These are phyloP conservation scores for Tuber magnatum DNA, from an alignment of 495 filamentous ascomycete genomes.

Conservation along the genomic window DNA sequence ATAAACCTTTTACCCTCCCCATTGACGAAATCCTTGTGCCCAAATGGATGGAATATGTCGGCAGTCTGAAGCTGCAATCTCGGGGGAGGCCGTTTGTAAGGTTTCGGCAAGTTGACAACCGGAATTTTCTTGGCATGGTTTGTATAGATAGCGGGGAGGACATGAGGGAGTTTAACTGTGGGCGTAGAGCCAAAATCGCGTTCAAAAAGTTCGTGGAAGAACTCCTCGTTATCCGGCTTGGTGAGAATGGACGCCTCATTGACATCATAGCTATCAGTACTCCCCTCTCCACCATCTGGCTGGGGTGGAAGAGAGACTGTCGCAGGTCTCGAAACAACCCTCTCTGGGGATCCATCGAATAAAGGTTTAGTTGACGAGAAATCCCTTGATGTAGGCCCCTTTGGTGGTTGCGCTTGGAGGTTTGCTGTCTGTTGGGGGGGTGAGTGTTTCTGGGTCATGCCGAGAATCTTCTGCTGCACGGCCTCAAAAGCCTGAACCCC, in stretches of 20 bases:
- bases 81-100: slow-evolving; percentile 5
- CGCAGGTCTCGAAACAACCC: slow-evolving; percentile 17
- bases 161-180: slow-evolving; percentile 36
- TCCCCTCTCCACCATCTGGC: slow-evolving; percentile 5
- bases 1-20: slow-evolving; percentile 31
- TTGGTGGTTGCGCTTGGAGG: slow-evolving; percentile 23
- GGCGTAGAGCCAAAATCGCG: slow-evolving; percentile 40
- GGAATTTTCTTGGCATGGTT: slow-evolving; percentile 16
- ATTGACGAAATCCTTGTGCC: slow-evolving; percentile 28
- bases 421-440: slow-evolving; percentile 20
- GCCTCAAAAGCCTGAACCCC: slow-evolving; percentile 23
- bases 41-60: slow-evolving; percentile 28
- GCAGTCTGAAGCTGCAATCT: slow-evolving; percentile 20
- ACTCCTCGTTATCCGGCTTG: slow-evolving; percentile 40
- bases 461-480: slow-evolving; percentile 27
- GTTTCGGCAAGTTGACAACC: slow-evolving; percentile 15
- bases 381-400: slow-evolving; percentile 23
- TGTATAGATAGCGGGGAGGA: slow-evolving; percentile 23
- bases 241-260: slow-evolving; percentile 29
- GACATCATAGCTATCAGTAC: slow-evolving; percentile 22
- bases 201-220: slow-evolving; percentile 36
- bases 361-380: slow-evolving; percentile 35
- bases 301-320: slow-evolving; percentile 30
- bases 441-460: slow-evolving; percentile 22
- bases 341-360: slow-evolving; percentile 31